Percentiles rank a stretch among this genome's conserved stretches.
phyloP scores from a whole-genome alignment of 768 basidiomycete genomes.

The Floccularia luteovirens region DNA sequence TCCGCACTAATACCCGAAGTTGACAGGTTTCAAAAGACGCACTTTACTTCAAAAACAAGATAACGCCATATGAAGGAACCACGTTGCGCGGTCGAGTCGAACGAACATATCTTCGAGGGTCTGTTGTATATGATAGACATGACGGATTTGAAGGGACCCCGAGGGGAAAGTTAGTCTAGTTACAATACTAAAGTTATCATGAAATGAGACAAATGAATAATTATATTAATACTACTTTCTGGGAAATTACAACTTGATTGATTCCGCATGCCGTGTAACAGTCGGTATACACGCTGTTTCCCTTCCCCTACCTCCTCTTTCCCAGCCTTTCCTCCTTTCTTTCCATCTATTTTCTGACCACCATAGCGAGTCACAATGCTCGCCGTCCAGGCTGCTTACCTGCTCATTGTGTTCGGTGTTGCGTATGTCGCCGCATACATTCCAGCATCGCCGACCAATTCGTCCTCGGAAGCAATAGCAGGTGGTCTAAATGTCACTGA shows the following conservation, averaged over 20 bases:
- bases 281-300: too few species aligned
- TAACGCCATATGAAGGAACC: constrained; percentile 83
- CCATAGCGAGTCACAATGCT: constrained; percentile 1
- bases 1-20: neutral
- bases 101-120: constrained; percentile 76
- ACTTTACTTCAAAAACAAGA: constrained; percentile 89
- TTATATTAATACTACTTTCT: neutral
- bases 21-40: constrained; percentile 62
- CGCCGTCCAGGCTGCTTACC: neutral
- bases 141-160: constrained; percentile 28
- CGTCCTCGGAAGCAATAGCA: constrained; percentile 34
- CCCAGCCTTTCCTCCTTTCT: neutral
- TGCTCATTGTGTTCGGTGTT: constrained; percentile 2
- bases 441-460: constrained; percentile 69
- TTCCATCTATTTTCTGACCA: constrained; percentile 5
- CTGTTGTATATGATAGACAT: constrained; percentile 48
- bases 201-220: too few species aligned
- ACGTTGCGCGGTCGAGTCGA: constrained; percentile 63
- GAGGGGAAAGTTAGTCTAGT: constrained; percentile 29
- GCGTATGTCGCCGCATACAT: constrained; percentile 40
- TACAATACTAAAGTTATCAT: neutral
- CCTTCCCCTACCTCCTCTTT: neutral
- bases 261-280: neutral
- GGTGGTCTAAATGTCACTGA: constrained; percentile 47
- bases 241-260: neutral